Conservation (phyloP, 495 filamentous ascomycete genomes). For the Aspergillus sclerotiicarbonarius region DNA sequence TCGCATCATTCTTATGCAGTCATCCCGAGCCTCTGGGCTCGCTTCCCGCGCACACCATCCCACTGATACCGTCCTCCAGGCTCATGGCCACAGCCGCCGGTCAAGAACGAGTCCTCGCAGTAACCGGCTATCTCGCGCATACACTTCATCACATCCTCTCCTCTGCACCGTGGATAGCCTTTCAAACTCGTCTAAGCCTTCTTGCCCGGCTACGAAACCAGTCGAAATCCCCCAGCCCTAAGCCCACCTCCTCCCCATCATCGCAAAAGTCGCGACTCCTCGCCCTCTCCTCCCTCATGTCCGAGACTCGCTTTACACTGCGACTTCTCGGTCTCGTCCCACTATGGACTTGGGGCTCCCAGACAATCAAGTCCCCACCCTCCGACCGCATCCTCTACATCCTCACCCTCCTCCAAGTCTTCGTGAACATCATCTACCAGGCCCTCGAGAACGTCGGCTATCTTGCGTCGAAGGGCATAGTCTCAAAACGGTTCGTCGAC, state of each 20-base stretch:
- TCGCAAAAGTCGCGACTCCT: constrained; percentile 21
- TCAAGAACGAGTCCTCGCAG: constrained; percentile 37
- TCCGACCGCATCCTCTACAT: constrained; percentile 40
- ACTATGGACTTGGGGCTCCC: constrained; percentile 71
- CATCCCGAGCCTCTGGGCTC: neutral
- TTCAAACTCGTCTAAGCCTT: constrained; percentile 37
- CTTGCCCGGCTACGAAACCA: constrained; percentile 37
- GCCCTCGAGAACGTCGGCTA: constrained; percentile 81
- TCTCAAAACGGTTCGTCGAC: constrained; percentile 50
- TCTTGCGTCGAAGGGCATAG: constrained; percentile 60
- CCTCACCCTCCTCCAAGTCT: constrained; percentile 67
- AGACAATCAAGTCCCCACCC: constrained; percentile 50
- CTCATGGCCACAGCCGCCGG: constrained; percentile 35
- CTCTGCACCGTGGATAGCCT: constrained; percentile 37
- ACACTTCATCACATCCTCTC: constrained; percentile 40
- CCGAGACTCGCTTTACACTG: constrained; percentile 71
- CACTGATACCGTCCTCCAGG: constrained; percentile 21
- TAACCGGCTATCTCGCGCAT: constrained; percentile 40
- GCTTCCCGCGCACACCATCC: neutral
- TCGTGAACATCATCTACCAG: constrained; percentile 67
- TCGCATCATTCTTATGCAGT: too few relatives aligned
- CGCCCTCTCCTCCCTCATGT: constrained; percentile 54
- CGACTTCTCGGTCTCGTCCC: constrained; percentile 77
- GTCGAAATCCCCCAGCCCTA: constrained; percentile 22
- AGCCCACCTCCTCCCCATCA: constrained; percentile 15